These are phyloP conservation scores for Escallonia rubra DNA, from an alignment of 129 eudicot genomes.

Conservation along the genomic window DNA sequence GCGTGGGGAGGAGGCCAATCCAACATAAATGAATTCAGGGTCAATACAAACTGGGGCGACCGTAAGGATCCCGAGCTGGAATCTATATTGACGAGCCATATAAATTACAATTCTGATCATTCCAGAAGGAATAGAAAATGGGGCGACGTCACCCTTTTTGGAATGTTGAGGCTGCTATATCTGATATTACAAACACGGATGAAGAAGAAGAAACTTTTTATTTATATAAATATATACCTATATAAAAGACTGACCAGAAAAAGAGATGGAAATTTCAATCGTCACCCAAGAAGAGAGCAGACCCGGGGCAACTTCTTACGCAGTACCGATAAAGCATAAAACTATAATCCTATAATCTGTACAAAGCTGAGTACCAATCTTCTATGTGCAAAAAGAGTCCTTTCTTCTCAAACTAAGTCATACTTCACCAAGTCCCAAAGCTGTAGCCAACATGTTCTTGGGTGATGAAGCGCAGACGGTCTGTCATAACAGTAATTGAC, in stretches of 20 bases:
- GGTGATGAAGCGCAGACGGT: constrained; percentile 54
- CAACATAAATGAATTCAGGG: too few relatives aligned
- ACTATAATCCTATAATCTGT: constrained; percentile 10
- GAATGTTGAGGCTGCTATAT: too few relatives aligned
- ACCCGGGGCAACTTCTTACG: constrained; percentile 13
- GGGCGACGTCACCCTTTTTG: too few relatives aligned
- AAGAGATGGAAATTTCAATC: constrained; percentile 15
- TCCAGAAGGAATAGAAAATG: too few relatives aligned
- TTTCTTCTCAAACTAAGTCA: neutral
- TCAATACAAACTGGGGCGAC: too few relatives aligned
- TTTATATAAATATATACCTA: constrained; percentile 8
- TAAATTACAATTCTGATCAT: too few relatives aligned
- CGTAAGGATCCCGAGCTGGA: too few relatives aligned
- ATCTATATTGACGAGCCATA: too few relatives aligned
- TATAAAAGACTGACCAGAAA: constrained; percentile 33
- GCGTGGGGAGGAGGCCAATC: too few relatives aligned
- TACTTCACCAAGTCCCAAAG: constrained; percentile 75
- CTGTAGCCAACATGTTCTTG: constrained; percentile 86
- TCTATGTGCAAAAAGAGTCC: constrained; percentile 19
- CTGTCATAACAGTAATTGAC: constrained; percentile 42
- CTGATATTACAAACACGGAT: too few relatives aligned
- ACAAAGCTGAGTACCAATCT: constrained; percentile 16
- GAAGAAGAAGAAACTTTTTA: constrained; percentile 6
- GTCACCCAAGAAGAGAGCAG: constrained; percentile 3
- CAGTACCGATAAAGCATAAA: constrained; percentile 7